phyloP scores from a whole-genome alignment of 1,139 yeast species.

The Protomyces macrosporus region DNA sequence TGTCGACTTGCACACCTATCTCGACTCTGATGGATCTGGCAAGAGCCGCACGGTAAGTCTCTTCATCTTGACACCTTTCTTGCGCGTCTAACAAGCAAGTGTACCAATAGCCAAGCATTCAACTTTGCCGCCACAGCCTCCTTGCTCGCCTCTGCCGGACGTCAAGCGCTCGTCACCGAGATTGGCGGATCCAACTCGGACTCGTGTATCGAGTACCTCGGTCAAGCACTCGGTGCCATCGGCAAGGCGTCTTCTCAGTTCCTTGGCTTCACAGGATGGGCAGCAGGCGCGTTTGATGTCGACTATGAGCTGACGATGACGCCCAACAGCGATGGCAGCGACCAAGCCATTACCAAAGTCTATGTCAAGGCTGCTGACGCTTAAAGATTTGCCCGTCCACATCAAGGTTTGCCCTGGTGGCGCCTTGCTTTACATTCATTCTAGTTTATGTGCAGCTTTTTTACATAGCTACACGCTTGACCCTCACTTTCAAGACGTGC shows the following conservation, averaged over 20 bases:
- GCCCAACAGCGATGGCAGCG: background rate
- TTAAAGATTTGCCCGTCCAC: background rate
- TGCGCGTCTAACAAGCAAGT: background rate
- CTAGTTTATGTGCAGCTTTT: no score
- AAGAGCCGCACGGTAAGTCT: background rate
- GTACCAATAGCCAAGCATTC: background rate
- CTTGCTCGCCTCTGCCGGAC: background rate
- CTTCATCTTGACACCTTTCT: background rate
- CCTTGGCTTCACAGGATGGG: background rate
- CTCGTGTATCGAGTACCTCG: background rate
- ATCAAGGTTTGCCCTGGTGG: no score
- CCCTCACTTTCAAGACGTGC: no score
- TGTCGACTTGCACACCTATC: background rate
- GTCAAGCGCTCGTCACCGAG: background rate
- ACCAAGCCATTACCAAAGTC: background rate
- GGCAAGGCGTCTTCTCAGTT: background rate
- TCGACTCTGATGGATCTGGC: background rate
- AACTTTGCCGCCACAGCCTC: background rate
- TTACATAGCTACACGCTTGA: no score
- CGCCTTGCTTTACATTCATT: no score
- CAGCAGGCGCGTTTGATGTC: background rate
- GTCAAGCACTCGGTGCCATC: background rate
- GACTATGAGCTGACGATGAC: background rate
- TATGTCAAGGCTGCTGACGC: background rate
- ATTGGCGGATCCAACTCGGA: background rate